phyloP scores from a whole-genome alignment of 1,284 basidiomycete genomes.

The Agaricales sp. region DNA sequence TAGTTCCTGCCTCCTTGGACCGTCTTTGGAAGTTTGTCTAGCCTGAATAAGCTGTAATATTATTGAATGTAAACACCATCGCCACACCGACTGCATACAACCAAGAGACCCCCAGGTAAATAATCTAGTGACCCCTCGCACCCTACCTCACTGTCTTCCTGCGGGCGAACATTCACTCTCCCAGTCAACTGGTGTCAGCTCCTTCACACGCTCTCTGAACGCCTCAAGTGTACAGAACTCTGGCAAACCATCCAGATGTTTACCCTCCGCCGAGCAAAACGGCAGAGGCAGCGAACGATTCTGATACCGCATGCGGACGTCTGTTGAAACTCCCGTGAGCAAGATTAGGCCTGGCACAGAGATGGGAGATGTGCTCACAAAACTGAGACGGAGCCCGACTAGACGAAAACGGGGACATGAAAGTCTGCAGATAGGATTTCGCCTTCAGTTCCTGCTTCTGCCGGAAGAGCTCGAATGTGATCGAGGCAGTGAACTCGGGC shows the following conservation, averaged over 20 bases:
- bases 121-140: too few species aligned
- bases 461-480: slow-evolving; percentile 68
- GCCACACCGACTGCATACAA: too few species aligned
- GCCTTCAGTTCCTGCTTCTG: slow-evolving; percentile 12
- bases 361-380: slow-evolving; percentile 24
- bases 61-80: too few species aligned
- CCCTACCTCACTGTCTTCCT: too few species aligned
- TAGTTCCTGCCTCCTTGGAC: too few species aligned
- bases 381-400: slow-evolving; percentile 25
- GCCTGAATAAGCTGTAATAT: too few species aligned
- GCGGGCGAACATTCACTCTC: slow-evolving; percentile 39
- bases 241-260: slow-evolving; percentile 62
- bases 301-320: slow-evolving; percentile 70
- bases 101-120: too few species aligned
- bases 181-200: slow-evolving; percentile 58
- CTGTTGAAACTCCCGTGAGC: slow-evolving; percentile 23
- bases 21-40: too few species aligned
- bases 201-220: slow-evolving; percentile 51
- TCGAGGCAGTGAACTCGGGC: slow-evolving; percentile 64
- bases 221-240: slow-evolving; percentile 70
- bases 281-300: slow-evolving; percentile 60
- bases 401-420: slow-evolving; percentile 25
- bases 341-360: slow-evolving; percentile 2
- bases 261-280: slow-evolving; percentile 52
- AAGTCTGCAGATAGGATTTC: slow-evolving; percentile 21